Evolutionary conservation across 139 green algal genomes (phyloP).

Genomic region (Ulvella scutata): DNA sequence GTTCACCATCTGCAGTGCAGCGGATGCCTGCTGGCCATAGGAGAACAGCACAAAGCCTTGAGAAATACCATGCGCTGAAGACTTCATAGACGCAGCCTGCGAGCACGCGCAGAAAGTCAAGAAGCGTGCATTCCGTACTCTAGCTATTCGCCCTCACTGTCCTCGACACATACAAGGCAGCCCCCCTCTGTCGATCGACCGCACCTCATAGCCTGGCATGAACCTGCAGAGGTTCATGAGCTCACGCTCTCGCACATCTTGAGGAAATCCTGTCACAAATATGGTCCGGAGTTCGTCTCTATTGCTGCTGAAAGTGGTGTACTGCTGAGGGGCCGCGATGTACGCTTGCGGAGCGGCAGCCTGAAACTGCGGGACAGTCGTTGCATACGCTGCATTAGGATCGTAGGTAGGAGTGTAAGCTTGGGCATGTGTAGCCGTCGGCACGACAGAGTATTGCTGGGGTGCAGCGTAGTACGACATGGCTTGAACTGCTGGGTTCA

Average conservation of each 20-base stretch:
- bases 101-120: not conserved
- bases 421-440: not conserved
- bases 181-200: no score
- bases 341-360: not conserved
- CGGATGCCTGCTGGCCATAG: conserved; percentile 22
- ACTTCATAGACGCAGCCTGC: not conserved
- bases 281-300: conserved; percentile 69
- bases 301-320: not conserved
- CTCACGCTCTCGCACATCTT: conserved; percentile 79
- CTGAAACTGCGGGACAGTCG: not conserved
- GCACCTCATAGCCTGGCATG: conserved; percentile 75
- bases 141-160: no score
- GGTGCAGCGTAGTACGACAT: conserved; percentile 3
- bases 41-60: conserved; percentile 78
- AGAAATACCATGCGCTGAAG: conserved; percentile 4
- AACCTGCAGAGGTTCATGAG: conserved; percentile 90
- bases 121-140: not conserved
- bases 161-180: no score
- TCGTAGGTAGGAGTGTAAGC: not conserved
- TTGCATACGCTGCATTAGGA: not conserved
- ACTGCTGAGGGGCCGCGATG: not conserved
- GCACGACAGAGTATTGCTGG: not conserved
- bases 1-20: conserved; percentile 34
- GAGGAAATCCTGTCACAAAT: conserved; percentile 78
- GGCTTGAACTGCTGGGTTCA: not conserved